These are phyloP conservation scores for Nothophoma quercina DNA, from an alignment of 2,329 filamentous ascomycete genomes.

Conservation along the genomic window DNA sequence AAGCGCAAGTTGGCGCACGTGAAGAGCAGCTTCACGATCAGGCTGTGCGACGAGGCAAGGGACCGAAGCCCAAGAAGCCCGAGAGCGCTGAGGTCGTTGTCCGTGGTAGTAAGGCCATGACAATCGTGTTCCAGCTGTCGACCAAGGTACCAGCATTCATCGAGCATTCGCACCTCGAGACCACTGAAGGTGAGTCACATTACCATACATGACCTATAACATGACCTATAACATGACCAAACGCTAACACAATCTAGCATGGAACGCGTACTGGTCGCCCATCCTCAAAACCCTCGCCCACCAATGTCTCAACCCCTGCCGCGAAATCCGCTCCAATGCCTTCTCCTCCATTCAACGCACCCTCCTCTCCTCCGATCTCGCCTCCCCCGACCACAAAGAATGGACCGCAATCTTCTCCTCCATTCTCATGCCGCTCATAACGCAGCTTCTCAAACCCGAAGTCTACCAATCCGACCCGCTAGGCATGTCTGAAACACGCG, in stretches of 20 bases:
- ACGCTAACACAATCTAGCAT: constrained; percentile 64
- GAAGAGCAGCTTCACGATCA: constrained; percentile 74
- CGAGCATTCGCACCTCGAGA: constrained; percentile 90
- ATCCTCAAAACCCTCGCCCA: constrained; percentile 88
- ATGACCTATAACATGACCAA: neutral
- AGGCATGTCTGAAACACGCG: constrained; percentile 94
- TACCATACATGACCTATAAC: neutral
- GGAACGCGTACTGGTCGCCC: constrained; percentile 97
- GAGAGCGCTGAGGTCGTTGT: constrained; percentile 75
- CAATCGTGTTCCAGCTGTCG: constrained; percentile 82
- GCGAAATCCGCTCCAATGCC: constrained; percentile 88
- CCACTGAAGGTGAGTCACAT: constrained; percentile 70
- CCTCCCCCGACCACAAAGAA: constrained; percentile 82
- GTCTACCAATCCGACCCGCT: constrained; percentile 89
- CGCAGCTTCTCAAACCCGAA: constrained; percentile 88
- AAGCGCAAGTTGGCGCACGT: constrained; percentile 74
- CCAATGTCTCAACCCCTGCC: constrained; percentile 93
- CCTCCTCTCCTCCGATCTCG: constrained; percentile 83
- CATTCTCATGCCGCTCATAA: constrained; percentile 90
- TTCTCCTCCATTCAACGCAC: constrained; percentile 86
- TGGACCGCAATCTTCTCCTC: constrained; percentile 96
- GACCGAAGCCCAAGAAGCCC: constrained; percentile 57
- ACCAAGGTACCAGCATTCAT: constrained; percentile 84
- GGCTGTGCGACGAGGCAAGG: constrained; percentile 60
- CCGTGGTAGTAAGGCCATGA: constrained; percentile 81